Percentiles rank a stretch among this genome's conserved stretches.
Evolutionary conservation across 2,329 filamentous ascomycete species (phyloP).

Genomic region (Botryotinia convoluta): DNA sequence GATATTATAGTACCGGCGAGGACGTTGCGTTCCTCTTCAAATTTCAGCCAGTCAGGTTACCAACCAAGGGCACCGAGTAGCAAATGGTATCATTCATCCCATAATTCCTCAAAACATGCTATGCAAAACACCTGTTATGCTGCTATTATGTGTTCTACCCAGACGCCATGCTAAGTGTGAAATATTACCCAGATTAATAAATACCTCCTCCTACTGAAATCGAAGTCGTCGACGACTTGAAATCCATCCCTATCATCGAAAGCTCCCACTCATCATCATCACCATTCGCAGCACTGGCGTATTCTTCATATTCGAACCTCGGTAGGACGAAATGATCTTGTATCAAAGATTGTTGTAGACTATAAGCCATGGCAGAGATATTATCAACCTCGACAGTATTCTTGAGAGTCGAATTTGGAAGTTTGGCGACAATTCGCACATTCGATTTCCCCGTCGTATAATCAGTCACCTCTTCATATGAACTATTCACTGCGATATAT

Average conservation of each 20-base stretch:
- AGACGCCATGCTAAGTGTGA: constrained; percentile 3
- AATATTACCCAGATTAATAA: constrained; percentile 3
- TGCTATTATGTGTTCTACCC: not conserved
- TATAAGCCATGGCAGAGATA: not conserved
- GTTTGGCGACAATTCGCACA: constrained; percentile 14
- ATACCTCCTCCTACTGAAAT: not conserved
- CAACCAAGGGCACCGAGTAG: not conserved
- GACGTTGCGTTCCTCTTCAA: not conserved
- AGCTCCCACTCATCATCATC: constrained; percentile 20
- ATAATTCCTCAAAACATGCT: not conserved
- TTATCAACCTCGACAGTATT: not conserved
- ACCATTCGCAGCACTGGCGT: not conserved
- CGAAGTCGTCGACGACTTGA: not conserved
- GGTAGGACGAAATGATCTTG: constrained; percentile 16
- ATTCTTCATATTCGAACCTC: constrained; percentile 15
- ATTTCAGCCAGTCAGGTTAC: not conserved
- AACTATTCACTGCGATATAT: constrained; percentile 14
- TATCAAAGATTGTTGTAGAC: constrained; percentile 14
- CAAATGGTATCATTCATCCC: constrained; percentile 16
- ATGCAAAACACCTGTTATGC: constrained; percentile 7
- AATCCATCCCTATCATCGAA: constrained; percentile 19
- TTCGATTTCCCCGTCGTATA: not conserved
- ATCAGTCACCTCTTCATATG: not conserved
- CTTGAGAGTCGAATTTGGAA: constrained; percentile 3
- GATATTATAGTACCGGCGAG: not conserved